Evolutionary conservation across 169 alveolate species (phyloP), one percentile per base, ranked within the genome.

Genomic region (Theileria parva): DNA sequence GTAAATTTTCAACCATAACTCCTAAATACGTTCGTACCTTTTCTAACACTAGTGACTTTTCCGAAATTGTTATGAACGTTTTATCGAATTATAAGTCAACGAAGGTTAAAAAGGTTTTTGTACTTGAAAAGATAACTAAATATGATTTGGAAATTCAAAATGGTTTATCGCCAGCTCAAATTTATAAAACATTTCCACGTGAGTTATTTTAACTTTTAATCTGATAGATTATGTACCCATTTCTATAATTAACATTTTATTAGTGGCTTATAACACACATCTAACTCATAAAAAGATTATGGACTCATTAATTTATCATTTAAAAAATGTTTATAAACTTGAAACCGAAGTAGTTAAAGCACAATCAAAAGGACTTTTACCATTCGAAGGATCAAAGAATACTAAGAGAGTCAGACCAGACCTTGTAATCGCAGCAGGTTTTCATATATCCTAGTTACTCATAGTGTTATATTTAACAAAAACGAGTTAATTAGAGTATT

Each of bases 201-300:
- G 68, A 4, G 90, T 76, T 55, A 27, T 48, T 25, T 25, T 51
- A 37, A 48, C 51, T 15, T 37, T 8, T 28, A 13, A 28, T 32
- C 1, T 32, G 12, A 32, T 44, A 44, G 12, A 44, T 44, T 13
- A 44, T 44, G 2, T 44, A 44, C 8, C 17, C 2, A 13, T 44
- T 44, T 44, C 53, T 44, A 13, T 13, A 44, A 4, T 13, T 21
- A 12, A 21, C 25, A 32, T 19, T 32, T 70, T 50, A 37, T 60
- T 71, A 84, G 90, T 84, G 55, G 90, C 90, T 0, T 84, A 68
- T 77, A 68, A 67, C 53, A 84, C 90, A 30, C 90, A 84, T 48
- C 63, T 17, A 61, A 84, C 77, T 0, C 90, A 84, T 76, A 57
- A 32, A 27, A 39, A 55, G 32, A 70, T 84, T 15, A 84, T 84